These are phyloP conservation scores for Vitis rupestris DNA, from an alignment of 164 flowering plant species.

Conservation along the genomic window DNA sequence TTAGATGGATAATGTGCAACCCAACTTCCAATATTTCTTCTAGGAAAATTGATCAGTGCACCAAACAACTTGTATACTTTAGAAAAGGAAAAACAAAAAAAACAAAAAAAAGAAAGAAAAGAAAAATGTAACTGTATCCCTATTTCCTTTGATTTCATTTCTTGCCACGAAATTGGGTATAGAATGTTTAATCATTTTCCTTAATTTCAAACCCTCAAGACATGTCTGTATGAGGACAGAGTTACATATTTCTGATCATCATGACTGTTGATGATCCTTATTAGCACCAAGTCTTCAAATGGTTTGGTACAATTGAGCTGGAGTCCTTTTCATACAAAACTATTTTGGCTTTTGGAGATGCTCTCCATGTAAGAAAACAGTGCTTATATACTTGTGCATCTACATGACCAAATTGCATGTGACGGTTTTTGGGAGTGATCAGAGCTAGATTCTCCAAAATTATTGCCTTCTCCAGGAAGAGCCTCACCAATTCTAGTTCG, in stretches of 20 bases:
- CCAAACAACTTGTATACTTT: no score
- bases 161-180: no score
- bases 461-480: constrained; percentile 3
- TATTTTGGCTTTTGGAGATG: background rate
- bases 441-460: background rate
- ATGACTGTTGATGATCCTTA: background rate
- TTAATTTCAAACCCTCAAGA: no score
- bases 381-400: background rate
- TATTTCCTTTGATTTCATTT: no score
- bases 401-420: background rate
- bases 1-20: no score
- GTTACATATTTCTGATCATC: background rate
- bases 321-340: background rate
- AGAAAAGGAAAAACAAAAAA: no score
- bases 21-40: no score
- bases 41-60: no score
- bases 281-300: background rate
- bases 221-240: background rate
- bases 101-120: no score
- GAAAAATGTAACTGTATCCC: no score
- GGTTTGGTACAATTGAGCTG: background rate
- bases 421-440: background rate
- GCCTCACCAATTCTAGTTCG: constrained; percentile 2
- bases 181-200: no score
- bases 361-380: background rate